Percentiles rank a stretch among this genome's conserved stretches.
phyloP scores from a whole-genome alignment of 208 protist genomes.

The Trypanosoma avium region DNA sequence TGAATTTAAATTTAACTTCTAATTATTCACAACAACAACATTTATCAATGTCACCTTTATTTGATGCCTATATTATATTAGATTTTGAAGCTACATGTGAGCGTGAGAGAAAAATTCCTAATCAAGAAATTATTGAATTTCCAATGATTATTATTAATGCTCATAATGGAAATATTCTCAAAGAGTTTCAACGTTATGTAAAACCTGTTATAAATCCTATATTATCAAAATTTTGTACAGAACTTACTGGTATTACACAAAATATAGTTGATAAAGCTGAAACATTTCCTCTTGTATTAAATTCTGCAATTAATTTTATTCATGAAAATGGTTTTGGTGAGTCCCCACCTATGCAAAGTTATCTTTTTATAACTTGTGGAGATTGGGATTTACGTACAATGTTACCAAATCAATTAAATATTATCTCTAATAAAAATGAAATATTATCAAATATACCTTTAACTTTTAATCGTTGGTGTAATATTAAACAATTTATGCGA shows the following conservation, averaged over 20 bases:
- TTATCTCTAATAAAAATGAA: constrained; percentile 15
- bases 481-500: constrained; percentile 88
- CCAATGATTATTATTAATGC: constrained; percentile 84
- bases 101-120: constrained; percentile 23
- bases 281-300: constrained; percentile 68
- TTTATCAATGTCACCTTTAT: constrained; percentile 26
- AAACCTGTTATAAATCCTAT: constrained; percentile 48
- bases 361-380: constrained; percentile 92
- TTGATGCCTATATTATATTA: constrained; percentile 84
- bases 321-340: constrained; percentile 44
- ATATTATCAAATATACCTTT: constrained; percentile 21
- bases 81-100: constrained; percentile 96
- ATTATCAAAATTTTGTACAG: constrained; percentile 84
- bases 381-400: constrained; percentile 93
- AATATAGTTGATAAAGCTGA: constrained; percentile 43
- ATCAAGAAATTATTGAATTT: constrained; percentile 89
- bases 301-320: constrained; percentile 62
- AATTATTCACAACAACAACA: neutral
- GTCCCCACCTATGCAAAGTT: constrained; percentile 44
- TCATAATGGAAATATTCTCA: constrained; percentile 29
- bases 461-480: constrained; percentile 81
- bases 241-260: constrained; percentile 89
- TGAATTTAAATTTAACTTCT: too few species aligned
- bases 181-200: constrained; percentile 91
- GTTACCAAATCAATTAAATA: constrained; percentile 65